Percentiles rank a stretch among this genome's conserved stretches.
These are phyloP conservation scores for Plectosphaerella plurivora DNA, from an alignment of 2,329 filamentous ascomycete species.

Conservation along the genomic window DNA sequence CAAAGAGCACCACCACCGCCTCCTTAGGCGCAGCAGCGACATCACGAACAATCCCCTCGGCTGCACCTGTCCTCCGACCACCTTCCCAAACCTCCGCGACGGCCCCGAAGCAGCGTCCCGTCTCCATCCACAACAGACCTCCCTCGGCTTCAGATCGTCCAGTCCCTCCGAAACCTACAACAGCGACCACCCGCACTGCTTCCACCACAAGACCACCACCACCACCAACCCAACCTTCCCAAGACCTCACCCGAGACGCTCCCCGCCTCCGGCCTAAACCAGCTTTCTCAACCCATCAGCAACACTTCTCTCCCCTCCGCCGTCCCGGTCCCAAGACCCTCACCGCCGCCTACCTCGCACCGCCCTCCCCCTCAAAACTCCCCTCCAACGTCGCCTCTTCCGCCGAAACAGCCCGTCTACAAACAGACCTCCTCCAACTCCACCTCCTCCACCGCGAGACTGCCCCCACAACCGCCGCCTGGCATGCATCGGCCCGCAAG, in stretches of 20 bases:
- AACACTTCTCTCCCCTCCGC: slow-evolving; percentile 65
- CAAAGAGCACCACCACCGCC: slow-evolving; percentile 35
- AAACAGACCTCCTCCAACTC: slow-evolving; percentile 62
- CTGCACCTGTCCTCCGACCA: slow-evolving; percentile 33
- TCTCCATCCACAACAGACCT: not conserved
- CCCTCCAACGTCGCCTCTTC: slow-evolving; percentile 56
- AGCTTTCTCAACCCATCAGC: slow-evolving; percentile 58
- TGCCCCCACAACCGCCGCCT: slow-evolving; percentile 36
- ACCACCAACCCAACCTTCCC: not conserved
- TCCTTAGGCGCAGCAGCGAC: not conserved
- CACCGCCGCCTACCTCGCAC: slow-evolving; percentile 52
- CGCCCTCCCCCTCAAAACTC: slow-evolving; percentile 57
- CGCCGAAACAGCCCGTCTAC: slow-evolving; percentile 53
- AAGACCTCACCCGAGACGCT: slow-evolving; percentile 8
- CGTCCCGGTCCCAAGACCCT: slow-evolving; percentile 56
- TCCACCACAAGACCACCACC: slow-evolving; percentile 10
- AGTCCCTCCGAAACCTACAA: slow-evolving; percentile 5
- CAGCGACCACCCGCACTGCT: slow-evolving; percentile 6
- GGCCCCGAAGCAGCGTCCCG: not conserved
- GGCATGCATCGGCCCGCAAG: slow-evolving; percentile 51
- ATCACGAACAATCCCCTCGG: slow-evolving; percentile 4
- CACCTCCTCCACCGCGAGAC: slow-evolving; percentile 59
- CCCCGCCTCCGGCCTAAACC: slow-evolving; percentile 37
- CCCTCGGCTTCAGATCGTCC: slow-evolving; percentile 2
- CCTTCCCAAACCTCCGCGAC: slow-evolving; percentile 15